These are phyloP conservation scores for Yueomyces sp. DNA, from an alignment of 805 yeast genomes.

Conservation along the genomic window DNA sequence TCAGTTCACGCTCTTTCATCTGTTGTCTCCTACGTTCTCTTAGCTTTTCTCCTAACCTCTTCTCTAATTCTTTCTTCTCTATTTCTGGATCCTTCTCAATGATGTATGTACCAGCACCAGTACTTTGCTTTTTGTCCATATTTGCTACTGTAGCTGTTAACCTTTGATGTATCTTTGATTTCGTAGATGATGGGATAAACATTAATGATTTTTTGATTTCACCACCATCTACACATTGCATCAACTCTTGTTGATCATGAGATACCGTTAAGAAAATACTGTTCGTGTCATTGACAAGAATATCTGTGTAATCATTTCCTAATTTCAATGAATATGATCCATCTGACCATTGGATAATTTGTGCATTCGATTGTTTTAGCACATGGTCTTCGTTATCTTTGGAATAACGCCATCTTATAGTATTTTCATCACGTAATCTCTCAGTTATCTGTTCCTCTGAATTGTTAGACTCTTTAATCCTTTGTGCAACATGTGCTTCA, in stretches of 20 bases:
- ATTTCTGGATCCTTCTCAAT: conserved; percentile 52
- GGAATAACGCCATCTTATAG: conserved; percentile 89
- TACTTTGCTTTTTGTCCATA: conserved; percentile 22
- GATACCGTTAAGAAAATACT: conserved; percentile 64
- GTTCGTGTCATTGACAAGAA: conserved; percentile 45
- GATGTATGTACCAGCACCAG: conserved; percentile 28
- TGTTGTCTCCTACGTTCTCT: conserved; percentile 55
- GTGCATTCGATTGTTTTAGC: conserved; percentile 77
- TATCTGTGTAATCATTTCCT: conserved; percentile 81
- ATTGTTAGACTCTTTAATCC: conserved; percentile 21
- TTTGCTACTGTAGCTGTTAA: conserved; percentile 54
- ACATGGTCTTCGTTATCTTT: conserved; percentile 57
- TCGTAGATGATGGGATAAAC: conserved; percentile 83
- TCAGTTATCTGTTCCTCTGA: conserved; percentile 45
- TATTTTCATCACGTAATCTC: conserved; percentile 62
- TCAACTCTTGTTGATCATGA: conserved; percentile 56
- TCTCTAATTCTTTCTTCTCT: conserved; percentile 54
- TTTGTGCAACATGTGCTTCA: conserved; percentile 33
- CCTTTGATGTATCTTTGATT: conserved; percentile 67
- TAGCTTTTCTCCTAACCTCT: conserved; percentile 47
- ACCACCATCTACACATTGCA: conserved; percentile 48
- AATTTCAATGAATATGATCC: conserved; percentile 76
- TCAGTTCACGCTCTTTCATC: conserved; percentile 41
- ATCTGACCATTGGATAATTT: conserved; percentile 88
- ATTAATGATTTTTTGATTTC: conserved; percentile 51